phyloP scores from a whole-genome alignment of 2,329 filamentous ascomycete species.

The Aspergillus sp. region DNA sequence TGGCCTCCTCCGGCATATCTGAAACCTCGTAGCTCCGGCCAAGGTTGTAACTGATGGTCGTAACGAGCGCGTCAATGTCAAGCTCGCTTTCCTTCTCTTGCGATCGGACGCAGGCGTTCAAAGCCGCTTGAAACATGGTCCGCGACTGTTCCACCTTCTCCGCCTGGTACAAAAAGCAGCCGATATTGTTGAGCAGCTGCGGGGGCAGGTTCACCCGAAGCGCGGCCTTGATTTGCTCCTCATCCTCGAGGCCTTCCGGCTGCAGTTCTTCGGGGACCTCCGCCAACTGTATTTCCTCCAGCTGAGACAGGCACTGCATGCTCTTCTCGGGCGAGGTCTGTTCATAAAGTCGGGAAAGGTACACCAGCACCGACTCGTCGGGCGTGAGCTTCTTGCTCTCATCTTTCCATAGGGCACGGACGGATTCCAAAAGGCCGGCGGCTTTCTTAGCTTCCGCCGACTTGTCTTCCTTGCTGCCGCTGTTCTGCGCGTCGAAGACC shows the following conservation, averaged over 20 bases:
- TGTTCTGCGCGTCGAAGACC: conserved; percentile 75
- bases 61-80: conserved; percentile 88
- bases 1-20: conserved; percentile 76
- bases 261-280: conserved; percentile 71
- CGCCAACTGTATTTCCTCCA: conserved; percentile 84
- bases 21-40: conserved; percentile 89
- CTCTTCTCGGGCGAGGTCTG: conserved; percentile 82
- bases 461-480: conserved; percentile 86
- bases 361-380: conserved; percentile 85
- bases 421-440: conserved; percentile 76
- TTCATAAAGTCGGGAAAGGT: conserved; percentile 90
- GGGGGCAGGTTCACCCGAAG: conserved; percentile 80
- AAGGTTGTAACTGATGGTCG: conserved; percentile 95
- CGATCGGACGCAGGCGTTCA: conserved; percentile 82
- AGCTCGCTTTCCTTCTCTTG: conserved; percentile 71
- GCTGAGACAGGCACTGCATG: conserved; percentile 84
- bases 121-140: conserved; percentile 86
- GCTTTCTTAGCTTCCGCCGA: conserved; percentile 82
- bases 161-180: conserved; percentile 87
- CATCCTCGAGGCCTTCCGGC: conserved; percentile 60
- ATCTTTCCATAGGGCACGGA: conserved; percentile 88
- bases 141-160: conserved; percentile 79
- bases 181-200: conserved; percentile 94
- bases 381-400: conserved; percentile 78
- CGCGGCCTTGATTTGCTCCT: conserved; percentile 55